Evolutionary conservation across 169 alveolate genomes (phyloP).

Genomic region (Plasmodium coatneyi): DNA sequence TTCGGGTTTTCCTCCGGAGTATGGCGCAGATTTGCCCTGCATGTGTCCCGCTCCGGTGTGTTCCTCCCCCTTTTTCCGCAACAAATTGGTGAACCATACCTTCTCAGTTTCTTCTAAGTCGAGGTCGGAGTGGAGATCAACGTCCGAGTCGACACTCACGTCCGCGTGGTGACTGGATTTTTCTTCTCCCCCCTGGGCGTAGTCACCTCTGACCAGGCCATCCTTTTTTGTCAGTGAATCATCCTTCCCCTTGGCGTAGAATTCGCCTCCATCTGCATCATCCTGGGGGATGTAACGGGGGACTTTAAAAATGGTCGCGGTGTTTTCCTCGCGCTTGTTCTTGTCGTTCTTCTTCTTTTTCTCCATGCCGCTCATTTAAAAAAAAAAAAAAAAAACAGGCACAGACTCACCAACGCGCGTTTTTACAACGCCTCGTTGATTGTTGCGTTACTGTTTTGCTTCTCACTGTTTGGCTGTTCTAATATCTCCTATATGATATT

Average conservation of each 20-base stretch:
- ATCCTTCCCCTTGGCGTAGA: background rate
- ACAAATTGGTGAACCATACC: constrained; percentile 41
- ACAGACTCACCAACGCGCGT: background rate
- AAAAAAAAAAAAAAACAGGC: background rate
- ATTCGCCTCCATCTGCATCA: background rate
- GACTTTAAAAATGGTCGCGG: background rate
- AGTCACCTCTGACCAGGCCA: background rate
- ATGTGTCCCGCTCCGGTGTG: background rate
- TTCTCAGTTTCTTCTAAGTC: constrained; percentile 19
- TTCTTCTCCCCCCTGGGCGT: background rate
- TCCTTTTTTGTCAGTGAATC: background rate
- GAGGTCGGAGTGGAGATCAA: background rate
- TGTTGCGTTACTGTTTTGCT: background rate
- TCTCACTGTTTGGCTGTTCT: background rate
- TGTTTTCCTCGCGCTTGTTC: background rate
- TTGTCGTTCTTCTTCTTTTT: background rate
- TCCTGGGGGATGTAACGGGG: background rate
- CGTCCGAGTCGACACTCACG: background rate
- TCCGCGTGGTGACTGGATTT: background rate
- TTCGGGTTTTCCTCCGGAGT: background rate
- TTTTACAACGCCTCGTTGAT: background rate
- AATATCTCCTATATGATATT: background rate
- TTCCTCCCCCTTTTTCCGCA: constrained; percentile 12
- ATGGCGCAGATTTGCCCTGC: background rate
- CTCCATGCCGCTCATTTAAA: background rate